A percentile compares a stretch with the other conserved stretches of the same genome.
phyloP scores from a whole-genome alignment of 75 land plant genomes.

The Azolla pinnata region DNA sequence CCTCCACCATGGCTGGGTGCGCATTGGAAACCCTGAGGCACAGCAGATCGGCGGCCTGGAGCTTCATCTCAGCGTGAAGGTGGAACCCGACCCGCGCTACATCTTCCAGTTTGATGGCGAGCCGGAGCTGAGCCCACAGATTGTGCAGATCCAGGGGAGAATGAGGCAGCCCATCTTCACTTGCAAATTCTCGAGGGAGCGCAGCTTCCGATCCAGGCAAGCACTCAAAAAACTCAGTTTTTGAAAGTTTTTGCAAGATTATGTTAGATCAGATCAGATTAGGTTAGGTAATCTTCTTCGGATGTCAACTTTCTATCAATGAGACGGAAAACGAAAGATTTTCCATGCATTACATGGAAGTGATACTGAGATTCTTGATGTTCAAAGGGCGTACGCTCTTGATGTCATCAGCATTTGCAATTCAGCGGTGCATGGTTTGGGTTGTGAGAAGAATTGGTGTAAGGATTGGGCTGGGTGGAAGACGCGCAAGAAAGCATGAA shows the following conservation, averaged over 20 bases:
- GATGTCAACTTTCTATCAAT: too few species aligned
- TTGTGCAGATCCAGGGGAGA: slow-evolving; percentile 69
- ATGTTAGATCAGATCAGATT: too few species aligned
- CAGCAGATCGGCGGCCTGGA: slow-evolving; percentile 40
- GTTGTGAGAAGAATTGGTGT: too few species aligned
- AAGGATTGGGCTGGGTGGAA: too few species aligned
- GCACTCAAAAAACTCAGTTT: too few species aligned
- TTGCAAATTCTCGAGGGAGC: slow-evolving; percentile 70
- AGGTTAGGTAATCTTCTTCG: too few species aligned
- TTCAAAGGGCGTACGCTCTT: too few species aligned
- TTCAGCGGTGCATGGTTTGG: too few species aligned
- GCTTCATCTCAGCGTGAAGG: slow-evolving; percentile 60
- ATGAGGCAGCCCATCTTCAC: slow-evolving; percentile 81
- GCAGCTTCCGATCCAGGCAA: slow-evolving; percentile 38
- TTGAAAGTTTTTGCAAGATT: too few species aligned
- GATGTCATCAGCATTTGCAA: too few species aligned
- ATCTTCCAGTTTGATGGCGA: slow-evolving; percentile 86
- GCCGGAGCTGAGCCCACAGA: slow-evolving; percentile 59
- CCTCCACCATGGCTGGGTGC: slow-evolving; percentile 77
- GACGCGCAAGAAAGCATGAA: too few species aligned
- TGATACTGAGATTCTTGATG: not conserved
- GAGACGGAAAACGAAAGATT: not conserved
- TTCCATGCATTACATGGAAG: not conserved
- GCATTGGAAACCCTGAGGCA: slow-evolving; percentile 45
- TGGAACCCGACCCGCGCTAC: slow-evolving; percentile 90